Evolutionary conservation across 2,329 filamentous ascomycete genomes (phyloP), one percentile per base, ranked within the genome.

Genomic region (Phialophora verrucosa): DNA sequence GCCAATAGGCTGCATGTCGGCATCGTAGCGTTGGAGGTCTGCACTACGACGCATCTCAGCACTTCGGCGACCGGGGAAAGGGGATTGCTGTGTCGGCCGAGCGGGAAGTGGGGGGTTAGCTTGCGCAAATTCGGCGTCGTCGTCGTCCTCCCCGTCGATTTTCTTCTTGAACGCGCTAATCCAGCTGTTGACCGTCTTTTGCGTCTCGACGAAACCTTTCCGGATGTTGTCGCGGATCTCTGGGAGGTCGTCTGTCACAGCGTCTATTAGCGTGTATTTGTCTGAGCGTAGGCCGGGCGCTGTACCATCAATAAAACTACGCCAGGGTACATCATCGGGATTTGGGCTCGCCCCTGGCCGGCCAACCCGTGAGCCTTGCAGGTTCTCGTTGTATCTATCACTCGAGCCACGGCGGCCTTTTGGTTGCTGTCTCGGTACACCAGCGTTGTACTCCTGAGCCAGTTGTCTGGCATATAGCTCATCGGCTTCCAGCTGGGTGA

Each of bases 171-270:
- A 83, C 69, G 88, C 93, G 59, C 87, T 91, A 73, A 99, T 92
- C 93, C 94, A 98, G 58, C 87, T 87, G 80, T 96, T 98, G 73
- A 99, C 91, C 75, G 91, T 96, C 63, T 87, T 89, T 80, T 98
- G 95, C 1, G 95, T 98, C 75, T 99, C 93, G 63, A 93, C 75
- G 80, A 99, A 99, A 3, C 95, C 95, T 80, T 98, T 96, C 76
- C 90, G 90, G 72, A 99, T 86, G 75, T 96, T 97, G 76, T 97
- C 92, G 71, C 89, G 90, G 75, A 99, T 97, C 58, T 94, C 88
- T 1, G 95, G 94, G 14, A 99, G 86, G 72, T 99, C 95, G 74
- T 99, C 95, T 88, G 70, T 61, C 27, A 47, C 27, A 49, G 53
- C 51, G 54, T 51, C 49, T 27, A 60, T 64, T 57, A 59, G 69